Evolutionary conservation across 805 yeast species (phyloP), one percentile per base, ranked within the genome.

Genomic region (Grigorovia yakushimaensis): DNA sequence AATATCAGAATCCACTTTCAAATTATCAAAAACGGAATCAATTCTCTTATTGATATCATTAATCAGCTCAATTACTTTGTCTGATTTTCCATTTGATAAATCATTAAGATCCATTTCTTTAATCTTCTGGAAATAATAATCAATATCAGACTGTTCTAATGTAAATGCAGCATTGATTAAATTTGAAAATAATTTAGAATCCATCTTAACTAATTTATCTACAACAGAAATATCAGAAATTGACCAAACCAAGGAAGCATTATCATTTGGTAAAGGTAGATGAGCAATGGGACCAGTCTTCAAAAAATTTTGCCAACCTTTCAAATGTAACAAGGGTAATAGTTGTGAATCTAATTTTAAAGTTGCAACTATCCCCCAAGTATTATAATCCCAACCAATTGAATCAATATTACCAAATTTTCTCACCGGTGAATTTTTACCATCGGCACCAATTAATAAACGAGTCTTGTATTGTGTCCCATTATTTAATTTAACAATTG

Each of bases 221-320:
- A 96, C 81, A 21, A 84, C 62, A 50, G 82, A 84, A 7, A 91
- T 84, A 1, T 91, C 80, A 1, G 89, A 79, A 10, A 88, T 81
- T 2, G 94, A 80, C 98, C 98, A 93, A 19, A 93, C 98, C 51
- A 93, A 69, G 1, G 95, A 84, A n/a, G 95, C 93, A 63, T 79
- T 77, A 49, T 84, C 82, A 47, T 78, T 85, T 1, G 96, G 94
- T 56, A 93, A 67, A 7, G 98, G 98, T 45, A 93, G 72, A 41
- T 89, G 73, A 1, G 98, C 98, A 53, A 93, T 68, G 1, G 98
- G 98, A 2, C 98, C 98, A 1, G 91, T 82, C 44, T 85, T 82
- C 49, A 93, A 69, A 58, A 93, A 93, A 52, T 97, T 72, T 69
- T 93, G 98, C 88, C 94, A 91, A 2, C 70, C 70, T 13, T 95